These are phyloP conservation scores for Agaricus sinodeliciosus DNA, from an alignment of 768 basidiomycete genomes.

Conservation along the genomic window DNA sequence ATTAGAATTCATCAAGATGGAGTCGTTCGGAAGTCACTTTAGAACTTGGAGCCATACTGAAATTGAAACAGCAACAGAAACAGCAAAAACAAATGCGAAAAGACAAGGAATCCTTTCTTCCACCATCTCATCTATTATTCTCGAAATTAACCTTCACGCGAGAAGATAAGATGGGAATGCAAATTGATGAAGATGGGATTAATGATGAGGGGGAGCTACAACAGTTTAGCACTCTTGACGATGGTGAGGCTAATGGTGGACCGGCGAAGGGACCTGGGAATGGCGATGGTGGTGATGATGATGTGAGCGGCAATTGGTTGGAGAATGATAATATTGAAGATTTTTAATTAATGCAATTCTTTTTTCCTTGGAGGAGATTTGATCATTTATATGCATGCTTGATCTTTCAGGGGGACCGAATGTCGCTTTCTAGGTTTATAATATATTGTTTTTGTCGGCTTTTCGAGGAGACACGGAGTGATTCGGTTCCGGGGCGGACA, in stretches of 20 bases:
- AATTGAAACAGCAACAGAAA: constrained; percentile 30
- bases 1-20: constrained; percentile 35
- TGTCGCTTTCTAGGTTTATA: no score
- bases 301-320: constrained; percentile 42
- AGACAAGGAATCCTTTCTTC: not conserved
- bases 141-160: constrained; percentile 44
- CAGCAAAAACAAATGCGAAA: constrained; percentile 18
- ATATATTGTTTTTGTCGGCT: no score
- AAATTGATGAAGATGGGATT: constrained; percentile 28
- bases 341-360: constrained; percentile 18
- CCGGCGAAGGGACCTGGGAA: not conserved
- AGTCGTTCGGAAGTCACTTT: constrained; percentile 39
- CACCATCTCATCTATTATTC: constrained; percentile 38
- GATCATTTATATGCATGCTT: no score
- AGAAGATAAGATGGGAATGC: constrained; percentile 24
- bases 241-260: constrained; percentile 12
- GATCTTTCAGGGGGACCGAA: no score
- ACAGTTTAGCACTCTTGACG: constrained; percentile 8
- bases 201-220: constrained; percentile 11
- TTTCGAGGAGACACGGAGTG: no score
- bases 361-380: no score
- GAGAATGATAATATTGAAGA: constrained; percentile 58
- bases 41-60: constrained; percentile 55
- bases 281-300: constrained; percentile 16
- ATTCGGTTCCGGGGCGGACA: no score